Evolutionary conservation across 192 early-diverging fungal genomes (phyloP).

Genomic region (Entomortierella chlamydospora): DNA sequence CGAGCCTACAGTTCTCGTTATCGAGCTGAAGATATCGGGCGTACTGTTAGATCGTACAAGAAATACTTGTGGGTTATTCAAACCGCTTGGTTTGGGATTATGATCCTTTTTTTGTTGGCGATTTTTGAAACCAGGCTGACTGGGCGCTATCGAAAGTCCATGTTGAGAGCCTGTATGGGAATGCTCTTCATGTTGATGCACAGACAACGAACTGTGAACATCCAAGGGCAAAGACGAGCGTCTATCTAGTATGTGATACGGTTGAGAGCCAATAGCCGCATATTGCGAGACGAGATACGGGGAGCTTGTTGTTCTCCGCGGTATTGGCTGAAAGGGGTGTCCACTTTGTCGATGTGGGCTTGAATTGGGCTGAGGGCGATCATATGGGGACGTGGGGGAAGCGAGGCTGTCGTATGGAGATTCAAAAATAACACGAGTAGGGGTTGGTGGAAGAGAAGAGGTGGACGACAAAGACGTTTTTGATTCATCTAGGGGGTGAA

Average conservation of each 20-base stretch:
- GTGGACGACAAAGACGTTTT: not conserved
- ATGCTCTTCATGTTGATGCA: not conserved
- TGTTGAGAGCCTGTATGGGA: not conserved
- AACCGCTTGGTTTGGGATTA: not conserved
- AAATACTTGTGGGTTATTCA: not conserved
- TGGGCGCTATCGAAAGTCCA: not conserved
- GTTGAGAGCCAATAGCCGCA: conserved; percentile 1
- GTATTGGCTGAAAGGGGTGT: conserved; percentile 5
- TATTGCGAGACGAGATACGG: conserved; percentile 1
- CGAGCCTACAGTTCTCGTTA: not conserved
- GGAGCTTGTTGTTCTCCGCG: conserved; percentile 5
- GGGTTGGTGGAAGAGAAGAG: conserved; percentile 14
- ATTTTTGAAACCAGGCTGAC: not conserved
- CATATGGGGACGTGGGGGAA: conserved; percentile 2
- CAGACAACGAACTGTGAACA: conserved; percentile 4
- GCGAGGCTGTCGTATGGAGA: not conserved
- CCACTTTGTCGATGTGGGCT: not conserved
- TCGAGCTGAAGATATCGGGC: conserved; percentile 19
- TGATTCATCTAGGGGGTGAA: conserved; percentile 10
- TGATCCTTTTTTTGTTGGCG: not conserved
- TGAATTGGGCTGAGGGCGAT: not conserved
- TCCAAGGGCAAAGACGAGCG: conserved; percentile 30
- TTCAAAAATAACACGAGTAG: conserved; percentile 2
- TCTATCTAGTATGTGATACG: conserved; percentile 3
- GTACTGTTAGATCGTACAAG: conserved; percentile 30